These are phyloP conservation scores for Eutrema heterophyllum DNA, from an alignment of 345 rosid species.

Conservation along the genomic window DNA sequence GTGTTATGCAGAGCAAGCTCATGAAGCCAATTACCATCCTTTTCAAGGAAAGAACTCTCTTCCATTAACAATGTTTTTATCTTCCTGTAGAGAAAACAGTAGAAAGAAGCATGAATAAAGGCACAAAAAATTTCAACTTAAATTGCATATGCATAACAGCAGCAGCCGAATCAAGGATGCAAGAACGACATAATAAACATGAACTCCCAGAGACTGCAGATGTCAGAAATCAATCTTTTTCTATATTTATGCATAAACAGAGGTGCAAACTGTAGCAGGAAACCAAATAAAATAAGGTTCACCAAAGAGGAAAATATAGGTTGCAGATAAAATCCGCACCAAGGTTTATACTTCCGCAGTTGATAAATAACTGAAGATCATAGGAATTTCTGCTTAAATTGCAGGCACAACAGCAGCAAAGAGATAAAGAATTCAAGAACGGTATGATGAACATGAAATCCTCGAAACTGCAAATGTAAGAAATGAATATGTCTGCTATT, in stretches of 20 bases:
- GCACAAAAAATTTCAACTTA: neutral
- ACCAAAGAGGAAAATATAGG: neutral
- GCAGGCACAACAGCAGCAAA: neutral
- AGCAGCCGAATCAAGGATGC: neutral
- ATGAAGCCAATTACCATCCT: conserved; percentile 83
- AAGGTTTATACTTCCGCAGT: neutral
- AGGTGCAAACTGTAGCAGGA: neutral
- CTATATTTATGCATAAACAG: neutral
- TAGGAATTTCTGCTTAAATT: no score
- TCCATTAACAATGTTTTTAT: conserved; percentile 74
- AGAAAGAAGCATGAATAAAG: neutral
- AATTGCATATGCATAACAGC: neutral
- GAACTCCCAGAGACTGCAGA: neutral
- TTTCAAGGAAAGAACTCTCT: conserved; percentile 64
- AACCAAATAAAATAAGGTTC: neutral
- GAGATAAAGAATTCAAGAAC: neutral
- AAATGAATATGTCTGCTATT: neutral
- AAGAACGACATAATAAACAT: neutral
- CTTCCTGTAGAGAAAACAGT: conserved; percentile 45
- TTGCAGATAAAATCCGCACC: neutral
- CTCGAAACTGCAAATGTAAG: neutral
- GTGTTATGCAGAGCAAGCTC: conserved; percentile 72
- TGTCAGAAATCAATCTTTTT: neutral
- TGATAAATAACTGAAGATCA: neutral
- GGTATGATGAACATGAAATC: neutral